Evolutionary conservation across 139 green algal genomes (phyloP), one percentile per base, ranked within the genome.

Genomic region (Klebsormidium nitens): DNA sequence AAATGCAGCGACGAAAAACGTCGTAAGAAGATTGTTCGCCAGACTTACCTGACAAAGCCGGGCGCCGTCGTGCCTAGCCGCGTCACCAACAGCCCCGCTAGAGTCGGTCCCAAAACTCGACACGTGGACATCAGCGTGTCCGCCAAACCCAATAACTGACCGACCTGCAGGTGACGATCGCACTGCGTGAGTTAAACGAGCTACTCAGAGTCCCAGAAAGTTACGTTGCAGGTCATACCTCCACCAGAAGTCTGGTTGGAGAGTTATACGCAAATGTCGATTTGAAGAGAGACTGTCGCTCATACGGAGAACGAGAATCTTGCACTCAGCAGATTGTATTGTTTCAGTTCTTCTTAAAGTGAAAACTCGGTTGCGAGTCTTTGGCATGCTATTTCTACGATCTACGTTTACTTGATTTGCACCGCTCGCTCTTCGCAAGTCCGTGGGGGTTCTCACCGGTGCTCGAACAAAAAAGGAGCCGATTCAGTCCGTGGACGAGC

Each of bases 71-170:
- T 32, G 34, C 64, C n/a, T 31, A 57, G 36, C 28, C 47, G 36
- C 0, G 19, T 64, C 2, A 42, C 48, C 8, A 65, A 35, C 32
- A 52, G 36, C 23, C 64, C 40, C 0, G 64, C 64, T 23, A 37
- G 23, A 31, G 64, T 34, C 5, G 64, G 64, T 32, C 64, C 64
- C 19, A 65, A 28, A 32, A 65, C 64, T 44, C 64, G 39, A 14
- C 64, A 71, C 26, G 64, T 42, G 2, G 64, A 71, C 64, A 71
- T 64, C 19, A 59, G 23, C 37, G 64, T 42, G 36, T 71, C 64
- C 17, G 64, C 62, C 28, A 62, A 62, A 14, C 64, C 64, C 42
- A 64, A 37, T 28, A 71, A 36, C 52, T 71, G 64, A 64, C 64
- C 64, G n/a, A 71, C 64, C 64, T 71, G 64, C 37, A 49, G 5